Conservation (phyloP, 2,329 filamentous ascomycete genomes). For the Stylonectria norvegica region DNA sequence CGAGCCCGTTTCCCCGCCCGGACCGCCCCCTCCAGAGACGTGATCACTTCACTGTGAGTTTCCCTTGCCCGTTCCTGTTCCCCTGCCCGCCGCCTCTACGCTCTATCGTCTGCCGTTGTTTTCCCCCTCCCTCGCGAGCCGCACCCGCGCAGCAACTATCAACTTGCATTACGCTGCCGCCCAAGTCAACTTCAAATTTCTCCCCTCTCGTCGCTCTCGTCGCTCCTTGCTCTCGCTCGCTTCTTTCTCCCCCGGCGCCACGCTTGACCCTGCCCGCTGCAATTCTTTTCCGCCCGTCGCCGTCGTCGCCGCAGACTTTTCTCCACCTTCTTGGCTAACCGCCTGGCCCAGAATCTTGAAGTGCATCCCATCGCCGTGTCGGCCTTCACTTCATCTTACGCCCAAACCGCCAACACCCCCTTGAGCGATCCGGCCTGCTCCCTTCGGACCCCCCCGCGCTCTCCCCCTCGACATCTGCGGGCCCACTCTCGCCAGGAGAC, state of each 20-base stretch:
- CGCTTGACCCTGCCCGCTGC: slow-evolving; percentile 3
- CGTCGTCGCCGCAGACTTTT: neutral
- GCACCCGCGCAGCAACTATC: slow-evolving; percentile 1
- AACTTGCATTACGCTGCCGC: neutral
- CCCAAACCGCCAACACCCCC: slow-evolving; percentile 26
- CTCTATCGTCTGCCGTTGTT: slow-evolving; percentile 10
- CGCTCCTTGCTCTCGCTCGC: slow-evolving; percentile 8
- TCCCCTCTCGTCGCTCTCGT: slow-evolving; percentile 1
- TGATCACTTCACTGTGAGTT: slow-evolving; percentile 42
- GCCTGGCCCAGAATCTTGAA: slow-evolving; percentile 28
- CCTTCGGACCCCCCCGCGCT: slow-evolving; percentile 23
- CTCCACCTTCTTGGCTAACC: slow-evolving; percentile 16
- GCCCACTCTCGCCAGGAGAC: slow-evolving; percentile 38
- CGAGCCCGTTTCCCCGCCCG: slow-evolving; percentile 16
- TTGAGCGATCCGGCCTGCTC: slow-evolving; percentile 28
- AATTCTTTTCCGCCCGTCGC: neutral
- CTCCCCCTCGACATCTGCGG: slow-evolving; percentile 33
- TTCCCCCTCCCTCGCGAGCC: slow-evolving; percentile 10
- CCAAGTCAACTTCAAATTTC: neutral
- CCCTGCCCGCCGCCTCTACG: slow-evolving; percentile 1
- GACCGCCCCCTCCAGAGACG: slow-evolving; percentile 27
- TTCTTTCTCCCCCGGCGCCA: slow-evolving; percentile 14
- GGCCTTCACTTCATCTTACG: slow-evolving; percentile 23
- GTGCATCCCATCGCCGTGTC: slow-evolving; percentile 33
- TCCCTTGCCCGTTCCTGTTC: slow-evolving; percentile 2